A percentile compares a stretch with the other conserved stretches of the same genome.
Evolutionary conservation across 257 asterid species (phyloP).

Genomic region (Solanum peruvianum): DNA sequence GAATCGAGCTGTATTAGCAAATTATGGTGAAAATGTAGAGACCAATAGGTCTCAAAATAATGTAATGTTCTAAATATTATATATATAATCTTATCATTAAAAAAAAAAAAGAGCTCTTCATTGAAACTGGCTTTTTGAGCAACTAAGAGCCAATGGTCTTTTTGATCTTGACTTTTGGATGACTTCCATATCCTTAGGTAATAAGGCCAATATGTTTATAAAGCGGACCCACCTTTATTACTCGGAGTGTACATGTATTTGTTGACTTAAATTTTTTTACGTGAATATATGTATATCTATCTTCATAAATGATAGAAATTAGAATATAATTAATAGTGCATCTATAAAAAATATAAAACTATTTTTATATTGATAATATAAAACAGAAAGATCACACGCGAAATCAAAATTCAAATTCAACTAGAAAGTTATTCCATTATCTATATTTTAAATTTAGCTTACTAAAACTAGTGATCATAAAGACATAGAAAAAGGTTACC

Average conservation of each 20-base stretch:
- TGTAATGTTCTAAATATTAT: too few relatives aligned
- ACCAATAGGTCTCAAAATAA: too few relatives aligned
- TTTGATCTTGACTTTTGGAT: neutral
- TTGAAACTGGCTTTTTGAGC: neutral
- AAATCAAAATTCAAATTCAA: too few relatives aligned
- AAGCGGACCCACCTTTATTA: too few relatives aligned
- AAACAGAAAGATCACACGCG: accelerated
- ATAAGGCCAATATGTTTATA: neutral
- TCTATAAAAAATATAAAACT: accelerated
- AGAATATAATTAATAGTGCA: neutral
- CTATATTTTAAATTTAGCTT: too few relatives aligned
- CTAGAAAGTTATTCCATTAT: neutral
- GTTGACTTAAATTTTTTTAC: accelerated
- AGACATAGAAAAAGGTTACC: neutral
- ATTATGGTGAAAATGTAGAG: too few relatives aligned
- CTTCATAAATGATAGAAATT: too few relatives aligned
- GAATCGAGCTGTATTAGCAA: too few relatives aligned
- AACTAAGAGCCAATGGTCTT: neutral
- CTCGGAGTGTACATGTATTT: accelerated
- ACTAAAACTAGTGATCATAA: neutral
- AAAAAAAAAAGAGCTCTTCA: neutral
- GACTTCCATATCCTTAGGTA: neutral
- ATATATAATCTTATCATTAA: too few relatives aligned
- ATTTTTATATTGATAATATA: too few relatives aligned
- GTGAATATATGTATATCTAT: too few relatives aligned